Percentiles rank a stretch among this genome's conserved stretches.
These are phyloP conservation scores for Madurella fahalii DNA, from an alignment of 2,329 filamentous ascomycete species.

Conservation along the genomic window DNA sequence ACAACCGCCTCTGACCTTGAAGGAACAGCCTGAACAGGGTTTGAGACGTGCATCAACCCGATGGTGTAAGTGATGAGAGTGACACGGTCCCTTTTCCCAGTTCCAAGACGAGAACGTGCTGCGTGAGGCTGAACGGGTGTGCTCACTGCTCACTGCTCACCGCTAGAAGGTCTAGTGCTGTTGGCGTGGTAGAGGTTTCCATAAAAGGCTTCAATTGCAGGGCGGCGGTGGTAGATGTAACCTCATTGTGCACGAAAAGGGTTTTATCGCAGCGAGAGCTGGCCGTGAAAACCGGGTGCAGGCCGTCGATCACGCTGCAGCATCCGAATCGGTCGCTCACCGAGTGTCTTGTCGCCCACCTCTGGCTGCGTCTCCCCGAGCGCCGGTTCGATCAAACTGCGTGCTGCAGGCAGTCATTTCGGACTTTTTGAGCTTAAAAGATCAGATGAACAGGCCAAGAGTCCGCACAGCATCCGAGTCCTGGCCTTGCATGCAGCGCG, in stretches of 20 bases:
- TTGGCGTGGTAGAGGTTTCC: too few species aligned
- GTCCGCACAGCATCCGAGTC: too few species aligned
- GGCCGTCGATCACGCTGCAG: conserved; percentile 18
- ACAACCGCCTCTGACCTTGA: too few species aligned
- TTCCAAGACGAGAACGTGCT: too few species aligned
- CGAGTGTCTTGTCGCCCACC: neutral
- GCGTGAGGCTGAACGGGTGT: too few species aligned
- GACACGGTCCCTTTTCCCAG: too few species aligned
- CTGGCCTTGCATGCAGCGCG: too few species aligned
- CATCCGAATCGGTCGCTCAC: neutral
- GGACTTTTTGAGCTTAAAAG: conserved; percentile 9
- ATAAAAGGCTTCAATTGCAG: conserved; percentile 11
- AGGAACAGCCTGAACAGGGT: too few species aligned
- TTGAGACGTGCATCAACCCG: too few species aligned
- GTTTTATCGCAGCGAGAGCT: conserved; percentile 3
- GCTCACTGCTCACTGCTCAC: too few species aligned
- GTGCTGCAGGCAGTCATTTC: conserved; percentile 8
- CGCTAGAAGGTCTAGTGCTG: too few species aligned
- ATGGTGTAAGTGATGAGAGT: too few species aligned
- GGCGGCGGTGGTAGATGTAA: conserved; percentile 19
- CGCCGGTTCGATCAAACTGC: conserved; percentile 3
- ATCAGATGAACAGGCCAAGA: conserved; percentile 19
- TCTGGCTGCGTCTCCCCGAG: conserved; percentile 1
- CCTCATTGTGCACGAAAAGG: conserved; percentile 12
- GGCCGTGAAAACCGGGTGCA: conserved; percentile 18